Conservation (phyloP, 140 eudicot species). For the Stevia rebaudiana region DNA sequence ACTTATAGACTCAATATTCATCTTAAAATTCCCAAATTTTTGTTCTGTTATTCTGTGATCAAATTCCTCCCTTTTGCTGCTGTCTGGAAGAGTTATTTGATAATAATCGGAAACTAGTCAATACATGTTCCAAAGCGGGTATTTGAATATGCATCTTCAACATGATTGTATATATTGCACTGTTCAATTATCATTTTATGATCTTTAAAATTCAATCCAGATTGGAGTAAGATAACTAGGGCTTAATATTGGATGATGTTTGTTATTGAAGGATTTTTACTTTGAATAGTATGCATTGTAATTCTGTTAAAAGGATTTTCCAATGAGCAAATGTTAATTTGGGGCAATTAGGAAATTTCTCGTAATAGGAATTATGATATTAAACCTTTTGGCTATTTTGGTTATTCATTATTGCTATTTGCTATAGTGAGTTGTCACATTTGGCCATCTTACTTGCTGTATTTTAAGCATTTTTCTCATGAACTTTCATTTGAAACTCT, state of each 20-base stretch:
- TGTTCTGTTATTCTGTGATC: no score
- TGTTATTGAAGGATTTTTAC: neutral
- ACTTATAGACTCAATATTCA: no score
- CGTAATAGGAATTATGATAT: no score
- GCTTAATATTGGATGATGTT: neutral
- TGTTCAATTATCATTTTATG: neutral
- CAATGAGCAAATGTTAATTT: no score
- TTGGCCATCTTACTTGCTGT: neutral
- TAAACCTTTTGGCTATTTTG: no score
- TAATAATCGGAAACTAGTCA: no score
- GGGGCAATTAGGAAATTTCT: no score
- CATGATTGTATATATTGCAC: neutral
- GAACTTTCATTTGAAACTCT: neutral
- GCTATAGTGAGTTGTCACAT: neutral
- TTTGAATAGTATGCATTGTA: neutral
- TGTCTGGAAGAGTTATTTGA: no score
- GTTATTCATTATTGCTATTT: no score
- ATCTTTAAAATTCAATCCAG: neutral
- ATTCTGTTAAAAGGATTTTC: neutral
- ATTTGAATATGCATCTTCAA: conserved; percentile 3
- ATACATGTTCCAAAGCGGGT: neutral
- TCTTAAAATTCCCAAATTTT: no score
- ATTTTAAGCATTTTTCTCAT: neutral
- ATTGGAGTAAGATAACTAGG: neutral
- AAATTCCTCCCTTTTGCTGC: no score